Percentiles rank a stretch among this genome's conserved stretches.
Evolutionary conservation across 352 stramenopile species (phyloP).

Genomic region (Phytophthora sojae): DNA sequence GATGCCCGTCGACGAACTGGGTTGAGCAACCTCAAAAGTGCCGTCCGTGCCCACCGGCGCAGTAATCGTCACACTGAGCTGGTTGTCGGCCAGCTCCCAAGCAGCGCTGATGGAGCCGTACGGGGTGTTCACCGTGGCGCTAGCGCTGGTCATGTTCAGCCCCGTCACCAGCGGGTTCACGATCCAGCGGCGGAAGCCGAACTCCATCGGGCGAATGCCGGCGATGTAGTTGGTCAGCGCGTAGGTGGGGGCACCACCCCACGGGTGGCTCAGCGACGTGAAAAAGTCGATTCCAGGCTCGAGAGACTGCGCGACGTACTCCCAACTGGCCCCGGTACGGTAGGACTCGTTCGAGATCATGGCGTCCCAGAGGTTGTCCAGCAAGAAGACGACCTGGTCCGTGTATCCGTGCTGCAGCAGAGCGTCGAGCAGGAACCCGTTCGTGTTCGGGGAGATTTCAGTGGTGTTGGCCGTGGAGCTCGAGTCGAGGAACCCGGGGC

Average conservation of each 20-base stretch:
- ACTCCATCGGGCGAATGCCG: conserved; percentile 31
- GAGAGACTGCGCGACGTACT: conserved; percentile 37
- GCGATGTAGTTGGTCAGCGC: conserved; percentile 39
- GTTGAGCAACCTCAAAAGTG: too few species aligned
- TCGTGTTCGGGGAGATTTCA: conserved; percentile 42
- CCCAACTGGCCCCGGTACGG: conserved; percentile 26
- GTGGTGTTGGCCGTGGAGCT: conserved; percentile 22
- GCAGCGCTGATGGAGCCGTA: conserved; percentile 11
- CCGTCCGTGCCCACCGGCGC: conserved; percentile 23
- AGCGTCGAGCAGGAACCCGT: conserved; percentile 40
- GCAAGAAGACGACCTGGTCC: conserved; percentile 31
- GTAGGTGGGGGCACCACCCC: conserved; percentile 34
- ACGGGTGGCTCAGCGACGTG: conserved; percentile 39
- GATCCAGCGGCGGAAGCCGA: conserved; percentile 37
- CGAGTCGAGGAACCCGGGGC: conserved; percentile 31
- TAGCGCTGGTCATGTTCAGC: conserved; percentile 25
- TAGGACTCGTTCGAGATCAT: conserved; percentile 42
- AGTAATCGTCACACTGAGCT: conserved; percentile 10
- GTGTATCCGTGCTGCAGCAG: conserved; percentile 27
- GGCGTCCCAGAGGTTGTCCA: conserved; percentile 43
- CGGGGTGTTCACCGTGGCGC: conserved; percentile 25
- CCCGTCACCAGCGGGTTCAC: conserved; percentile 30
- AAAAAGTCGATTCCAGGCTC: conserved; percentile 29
- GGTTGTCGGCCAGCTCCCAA: neutral
- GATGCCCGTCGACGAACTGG: conserved; percentile 13